phyloP scores from a whole-genome alignment of 2,329 filamentous ascomycete species.

The Gaeumannomyces tritici region DNA sequence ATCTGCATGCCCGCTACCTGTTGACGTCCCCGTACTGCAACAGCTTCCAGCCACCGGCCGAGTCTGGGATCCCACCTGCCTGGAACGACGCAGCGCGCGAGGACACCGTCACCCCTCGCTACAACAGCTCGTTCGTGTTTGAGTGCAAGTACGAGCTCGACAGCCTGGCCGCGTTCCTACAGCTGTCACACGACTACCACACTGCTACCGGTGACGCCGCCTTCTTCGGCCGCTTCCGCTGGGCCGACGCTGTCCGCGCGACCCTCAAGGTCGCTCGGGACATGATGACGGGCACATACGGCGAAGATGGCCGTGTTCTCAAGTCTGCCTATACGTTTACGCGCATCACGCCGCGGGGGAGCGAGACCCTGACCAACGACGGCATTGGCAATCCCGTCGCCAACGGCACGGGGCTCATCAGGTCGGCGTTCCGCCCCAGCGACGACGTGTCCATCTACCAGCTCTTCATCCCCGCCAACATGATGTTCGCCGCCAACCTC shows the following conservation, averaged over 20 bases:
- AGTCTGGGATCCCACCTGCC: conserved; percentile 54
- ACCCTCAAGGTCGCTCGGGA: conserved; percentile 59
- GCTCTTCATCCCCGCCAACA: conserved; percentile 83
- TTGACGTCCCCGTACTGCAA: conserved; percentile 75
- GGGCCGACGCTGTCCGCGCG: conserved; percentile 62
- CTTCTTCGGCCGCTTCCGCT: conserved; percentile 65
- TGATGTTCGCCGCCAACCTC: conserved; percentile 66
- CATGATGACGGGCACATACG: conserved; percentile 68
- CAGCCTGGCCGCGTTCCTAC: conserved; percentile 77
- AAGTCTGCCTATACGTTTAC: conserved; percentile 64
- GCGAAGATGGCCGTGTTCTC: conserved; percentile 45
- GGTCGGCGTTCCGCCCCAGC: conserved; percentile 82
- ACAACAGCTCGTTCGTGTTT: conserved; percentile 64
- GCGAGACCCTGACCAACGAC: conserved; percentile 69
- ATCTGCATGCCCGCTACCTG: conserved; percentile 65
- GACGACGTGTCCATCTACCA: conserved; percentile 82
- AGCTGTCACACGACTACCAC: conserved; percentile 73
- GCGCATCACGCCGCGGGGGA: conserved; percentile 60
- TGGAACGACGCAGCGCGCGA: conserved; percentile 47
- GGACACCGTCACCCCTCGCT: conserved; percentile 53
- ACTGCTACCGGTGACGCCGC: conserved; percentile 59
- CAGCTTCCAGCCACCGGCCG: conserved; percentile 80
- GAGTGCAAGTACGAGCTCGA: conserved; percentile 97
- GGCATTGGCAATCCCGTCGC: conserved; percentile 76
- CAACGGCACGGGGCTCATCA: conserved; percentile 68